phyloP scores from a whole-genome alignment of 371 early-diverging fungal species.

The Mucor piriformis region DNA sequence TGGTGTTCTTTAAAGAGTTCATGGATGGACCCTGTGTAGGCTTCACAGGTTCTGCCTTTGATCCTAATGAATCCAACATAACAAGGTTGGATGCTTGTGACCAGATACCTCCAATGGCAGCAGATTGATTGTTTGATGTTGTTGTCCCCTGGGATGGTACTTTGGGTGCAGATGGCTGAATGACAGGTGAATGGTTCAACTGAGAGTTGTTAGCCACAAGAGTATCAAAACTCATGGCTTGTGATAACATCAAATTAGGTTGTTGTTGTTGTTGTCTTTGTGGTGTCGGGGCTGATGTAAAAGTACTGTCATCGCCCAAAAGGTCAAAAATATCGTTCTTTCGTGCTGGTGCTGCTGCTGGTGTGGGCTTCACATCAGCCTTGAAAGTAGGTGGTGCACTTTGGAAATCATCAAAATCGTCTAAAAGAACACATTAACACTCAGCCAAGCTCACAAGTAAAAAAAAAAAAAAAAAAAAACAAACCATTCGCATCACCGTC shows the following conservation, averaged over 20 bases:
- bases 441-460: too few species aligned
- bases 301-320: conserved; percentile 40
- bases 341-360: conserved; percentile 6
- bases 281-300: conserved; percentile 13
- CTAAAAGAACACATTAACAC: too few species aligned
- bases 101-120: conserved; percentile 53
- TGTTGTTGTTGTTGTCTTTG: conserved; percentile 17
- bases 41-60: conserved; percentile 41
- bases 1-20: conserved; percentile 58
- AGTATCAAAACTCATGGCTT: conserved; percentile 15
- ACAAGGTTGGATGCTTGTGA: conserved; percentile 59
- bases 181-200: not conserved
- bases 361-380: not conserved
- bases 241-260: conserved; percentile 15
- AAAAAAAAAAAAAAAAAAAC: conserved; percentile 14
- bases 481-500: conserved; percentile 33
- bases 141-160: not conserved
- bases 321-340: conserved; percentile 48
- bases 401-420: conserved; percentile 72
- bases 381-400: conserved; percentile 46
- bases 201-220: conserved; percentile 2
- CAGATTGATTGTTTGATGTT: conserved; percentile 8
- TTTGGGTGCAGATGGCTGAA: conserved; percentile 1
- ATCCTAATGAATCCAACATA: conserved; percentile 58
- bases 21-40: conserved; percentile 58